Evolutionary conservation across 139 green algal genomes (phyloP), one percentile per base, ranked within the genome.

Genomic region (Ettlia oleoabundans): DNA sequence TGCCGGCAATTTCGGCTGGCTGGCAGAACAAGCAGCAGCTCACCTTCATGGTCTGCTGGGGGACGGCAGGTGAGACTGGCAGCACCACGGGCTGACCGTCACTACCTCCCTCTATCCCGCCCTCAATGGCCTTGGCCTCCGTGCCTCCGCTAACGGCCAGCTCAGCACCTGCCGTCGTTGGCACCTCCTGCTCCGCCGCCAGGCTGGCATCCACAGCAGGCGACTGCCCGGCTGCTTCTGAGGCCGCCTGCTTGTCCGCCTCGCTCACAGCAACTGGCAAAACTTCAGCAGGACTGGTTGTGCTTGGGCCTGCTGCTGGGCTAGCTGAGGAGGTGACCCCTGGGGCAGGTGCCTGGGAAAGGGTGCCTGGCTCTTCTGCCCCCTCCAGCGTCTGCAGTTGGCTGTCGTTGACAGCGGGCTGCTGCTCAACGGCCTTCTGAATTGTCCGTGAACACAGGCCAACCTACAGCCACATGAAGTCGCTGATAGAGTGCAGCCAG

Each of bases 101-200:
- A n/a, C n/a, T n/a, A n/a, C n/a, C n/a, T n/a, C n/a, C n/a, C n/a
- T n/a, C n/a, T n/a, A n/a, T n/a, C n/a, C n/a, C n/a, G n/a, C n/a
- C n/a, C n/a, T n/a, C n/a, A n/a, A n/a, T n/a, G n/a, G n/a, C n/a
- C n/a, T n/a, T n/a, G n/a, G n/a, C n/a, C n/a, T n/a, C n/a, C n/a
- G n/a, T n/a, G n/a, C n/a, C n/a, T n/a, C n/a, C n/a, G n/a, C n/a
- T n/a, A n/a, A n/a, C n/a, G n/a, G 52, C 73, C 38, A 69, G 52
- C 73, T 80, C 73, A n/a, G 73, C 73, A 3, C 15, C n/a, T 5
- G 15, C 73, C 28, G 22, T 37, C 53, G 52, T 53, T 1, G 73
- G 73, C 9, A 37, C 73, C 32, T 68, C 73, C 53, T 80, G 43
- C 70, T 80, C 37, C 10, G 41, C 70, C 4, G 73, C 73, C 73